Evolutionary conservation across 2,329 filamentous ascomycete genomes (phyloP), one percentile per base, ranked within the genome.

Genomic region (Didymella pomorum): DNA sequence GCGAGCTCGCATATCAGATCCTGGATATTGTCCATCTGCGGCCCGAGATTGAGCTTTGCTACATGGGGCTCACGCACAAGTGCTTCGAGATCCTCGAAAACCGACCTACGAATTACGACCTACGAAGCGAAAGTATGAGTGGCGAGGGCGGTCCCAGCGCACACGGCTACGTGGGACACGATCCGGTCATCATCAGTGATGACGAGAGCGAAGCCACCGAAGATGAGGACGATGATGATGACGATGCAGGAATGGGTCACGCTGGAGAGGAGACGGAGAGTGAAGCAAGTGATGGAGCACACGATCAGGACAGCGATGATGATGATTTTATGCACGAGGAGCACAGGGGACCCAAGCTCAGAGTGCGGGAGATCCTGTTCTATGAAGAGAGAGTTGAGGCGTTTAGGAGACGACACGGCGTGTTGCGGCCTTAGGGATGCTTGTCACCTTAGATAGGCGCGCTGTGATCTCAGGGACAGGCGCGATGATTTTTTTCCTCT

Each of bases 41-140:
- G 4, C 89, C 90, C 0, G 90, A 93, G 66, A 85, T 93, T 25
- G 87, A 89, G 69, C 81, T 95, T 14, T 91, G 88, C 74, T 94
- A 93, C 70, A 84, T 94, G 66, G 92, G 89, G 18, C 85, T 95
- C 52, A 83, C 83, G n/a, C 81, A 80, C 39, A 93, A 93, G 75
- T 95, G 92, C 76, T 95, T 91, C 70, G 91, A 95, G 73, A 89
- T 95, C 29, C 77, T 93, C 8, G 91, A 95, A 73, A 83, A 82
- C 49, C 79, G 82, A 46, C 78, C 79, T 2, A 81, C 79, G 12
- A 81, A 84, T 52, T 74, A 73, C 53, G 73, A 77, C 35, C 63
- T 75, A 28, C 70, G 74, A 31, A 67, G 71, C 49, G 74, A 76
- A 44, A 64, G 68, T 21, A 66, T 66, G 59, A 63, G 67, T 44